Conservation (phyloP, 306 rosid species). For the Alnus rubra region DNA sequence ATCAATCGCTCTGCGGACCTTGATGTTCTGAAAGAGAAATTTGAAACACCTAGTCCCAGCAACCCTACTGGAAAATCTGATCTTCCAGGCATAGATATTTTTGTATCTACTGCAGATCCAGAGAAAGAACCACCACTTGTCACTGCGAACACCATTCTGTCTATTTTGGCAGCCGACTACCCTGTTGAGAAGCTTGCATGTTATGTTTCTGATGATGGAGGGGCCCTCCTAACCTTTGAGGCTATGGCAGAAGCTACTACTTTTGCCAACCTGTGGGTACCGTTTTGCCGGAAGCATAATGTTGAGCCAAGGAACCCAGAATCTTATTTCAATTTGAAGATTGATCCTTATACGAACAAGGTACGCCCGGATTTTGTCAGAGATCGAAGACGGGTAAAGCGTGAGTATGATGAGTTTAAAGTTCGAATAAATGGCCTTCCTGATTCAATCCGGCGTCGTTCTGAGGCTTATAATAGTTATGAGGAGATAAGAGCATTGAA, state of each 20-base stretch:
- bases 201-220: constrained; percentile 85
- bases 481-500: constrained; percentile 69
- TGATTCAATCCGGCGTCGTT: constrained; percentile 72
- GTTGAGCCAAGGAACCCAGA: constrained; percentile 87
- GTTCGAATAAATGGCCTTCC: constrained; percentile 74
- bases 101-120: constrained; percentile 82
- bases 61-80: constrained; percentile 74
- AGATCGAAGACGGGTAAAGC: constrained; percentile 72
- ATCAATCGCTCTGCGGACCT: constrained; percentile 57
- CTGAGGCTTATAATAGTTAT: constrained; percentile 66
- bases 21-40: constrained; percentile 60
- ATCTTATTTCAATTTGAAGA: constrained; percentile 59
- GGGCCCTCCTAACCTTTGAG: constrained; percentile 85
- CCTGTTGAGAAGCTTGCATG: constrained; percentile 82
- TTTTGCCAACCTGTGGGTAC: constrained; percentile 82
- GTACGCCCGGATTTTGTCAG: constrained; percentile 74
- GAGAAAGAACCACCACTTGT: constrained; percentile 85
- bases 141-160: constrained; percentile 79
- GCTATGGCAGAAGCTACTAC: constrained; percentile 93
- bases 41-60: constrained; percentile 59
- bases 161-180: constrained; percentile 71
- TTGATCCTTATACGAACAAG: constrained; percentile 74
- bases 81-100: constrained; percentile 78
- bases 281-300: constrained; percentile 74
- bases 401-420: constrained; percentile 83